Percentiles rank a stretch among this genome's conserved stretches.
These are phyloP conservation scores for Trichosporon faecale DNA, from an alignment of 1,284 basidiomycete genomes.

Conservation along the genomic window DNA sequence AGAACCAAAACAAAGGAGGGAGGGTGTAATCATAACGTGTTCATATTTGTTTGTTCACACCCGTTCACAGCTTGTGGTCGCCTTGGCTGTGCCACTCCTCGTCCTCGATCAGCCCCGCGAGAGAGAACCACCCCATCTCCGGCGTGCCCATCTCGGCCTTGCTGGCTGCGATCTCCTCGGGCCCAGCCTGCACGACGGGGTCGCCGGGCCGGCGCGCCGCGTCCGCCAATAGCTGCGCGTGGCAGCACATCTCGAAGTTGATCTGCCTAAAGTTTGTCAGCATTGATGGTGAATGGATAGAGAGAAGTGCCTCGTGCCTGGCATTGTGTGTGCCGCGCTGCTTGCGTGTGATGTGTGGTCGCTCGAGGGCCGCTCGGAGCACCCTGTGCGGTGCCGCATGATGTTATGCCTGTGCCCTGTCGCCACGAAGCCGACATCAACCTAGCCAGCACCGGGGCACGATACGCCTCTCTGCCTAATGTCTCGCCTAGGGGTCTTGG, in stretches of 20 bases:
- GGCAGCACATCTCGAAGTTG: slow-evolving; percentile 46
- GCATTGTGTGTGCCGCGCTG: not conserved
- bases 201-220: slow-evolving; percentile 36
- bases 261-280: slow-evolving; percentile 34
- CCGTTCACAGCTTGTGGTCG: slow-evolving; percentile 33
- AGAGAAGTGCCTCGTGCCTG: not conserved
- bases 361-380: too few relatives aligned
- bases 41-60: too few relatives aligned
- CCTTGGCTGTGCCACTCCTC: slow-evolving; percentile 40
- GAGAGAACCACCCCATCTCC: slow-evolving; percentile 47
- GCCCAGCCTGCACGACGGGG: slow-evolving; percentile 30
- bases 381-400: too few relatives aligned
- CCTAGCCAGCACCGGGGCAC: too few relatives aligned
- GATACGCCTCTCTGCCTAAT: too few relatives aligned
- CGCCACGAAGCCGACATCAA: too few relatives aligned
- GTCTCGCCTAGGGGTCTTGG: too few relatives aligned
- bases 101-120: slow-evolving; percentile 43
- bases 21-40: too few relatives aligned
- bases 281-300: too few relatives aligned
- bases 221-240: slow-evolving; percentile 44
- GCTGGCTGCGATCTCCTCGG: slow-evolving; percentile 38
- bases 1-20: too few relatives aligned
- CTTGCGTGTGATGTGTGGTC: too few relatives aligned
- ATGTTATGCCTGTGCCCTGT: too few relatives aligned
- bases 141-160: slow-evolving; percentile 42